These are phyloP conservation scores for Hypseocharis bilobata DNA, from an alignment of 441 rosid species.

Conservation along the genomic window DNA sequence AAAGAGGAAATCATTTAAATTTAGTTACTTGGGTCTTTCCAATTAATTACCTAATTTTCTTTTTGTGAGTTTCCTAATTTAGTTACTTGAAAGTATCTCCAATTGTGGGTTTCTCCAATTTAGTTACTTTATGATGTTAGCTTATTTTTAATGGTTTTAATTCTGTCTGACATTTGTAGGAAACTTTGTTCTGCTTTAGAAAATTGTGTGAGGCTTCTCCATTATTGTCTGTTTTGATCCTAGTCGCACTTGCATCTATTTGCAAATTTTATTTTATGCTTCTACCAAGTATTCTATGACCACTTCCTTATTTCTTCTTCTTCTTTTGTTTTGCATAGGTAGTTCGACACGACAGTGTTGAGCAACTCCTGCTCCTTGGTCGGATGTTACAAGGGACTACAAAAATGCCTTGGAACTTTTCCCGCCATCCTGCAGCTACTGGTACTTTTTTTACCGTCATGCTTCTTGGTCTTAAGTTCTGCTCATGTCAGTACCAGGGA, in stretches of 20 bases:
- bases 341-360: slow-evolving; percentile 77
- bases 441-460: slow-evolving; percentile 93
- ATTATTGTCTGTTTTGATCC: background rate
- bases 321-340: slow-evolving; percentile 46
- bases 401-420: slow-evolving; percentile 77
- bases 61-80: too few species aligned
- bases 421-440: slow-evolving; percentile 90
- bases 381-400: slow-evolving; percentile 89
- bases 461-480: slow-evolving; percentile 95
- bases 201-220: background rate
- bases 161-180: background rate
- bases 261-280: slow-evolving; percentile 1
- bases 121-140: too few species aligned
- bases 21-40: too few species aligned
- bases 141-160: too few species aligned
- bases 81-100: too few species aligned
- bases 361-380: slow-evolving; percentile 88
- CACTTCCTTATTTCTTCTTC: slow-evolving; percentile 18
- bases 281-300: slow-evolving; percentile 13
- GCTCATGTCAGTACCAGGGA: slow-evolving; percentile 74
- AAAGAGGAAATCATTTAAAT: too few species aligned
- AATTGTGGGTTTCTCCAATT: too few species aligned
- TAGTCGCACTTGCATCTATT: background rate
- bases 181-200: background rate
- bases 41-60: too few species aligned